Evolutionary conservation across 805 yeast species (phyloP), one percentile per base, ranked within the genome.

Genomic region (Saccharomycopsis microspora): DNA sequence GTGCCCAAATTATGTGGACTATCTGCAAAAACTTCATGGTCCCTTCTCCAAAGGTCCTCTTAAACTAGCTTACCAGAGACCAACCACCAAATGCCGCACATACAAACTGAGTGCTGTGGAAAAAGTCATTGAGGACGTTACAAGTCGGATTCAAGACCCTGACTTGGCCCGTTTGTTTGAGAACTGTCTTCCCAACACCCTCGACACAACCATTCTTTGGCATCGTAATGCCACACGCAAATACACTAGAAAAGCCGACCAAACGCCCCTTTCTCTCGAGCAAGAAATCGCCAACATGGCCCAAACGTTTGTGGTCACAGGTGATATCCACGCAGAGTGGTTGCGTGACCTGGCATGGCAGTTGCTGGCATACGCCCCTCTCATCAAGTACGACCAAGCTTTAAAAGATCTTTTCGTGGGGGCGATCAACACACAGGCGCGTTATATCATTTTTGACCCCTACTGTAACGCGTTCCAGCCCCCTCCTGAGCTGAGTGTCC

Each of bases 241-340:
- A 9, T 7, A 30, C 43, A 28, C 8, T 9, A 27, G 11, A 11
- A 39, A 11, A 11, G 11, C 8, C 11, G 11, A 39, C 11, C 8
- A 27, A 11, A 39, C 9, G 29, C 41, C 41, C 27, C 37, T 34
- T 10, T 34, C n/a, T n/a, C 37, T 10, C 3, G n/a, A 10, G 37
- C n/a, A 10, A 10, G 31, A 43, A 5, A 44, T 33, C n/a, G 42
- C 40, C 19, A 19, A 19, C 19, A 19, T 19, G 19, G 75, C 88
- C 0, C 75, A 78, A 52, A 70, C 94, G 0, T 87, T 87, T 62
- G 75, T 87, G 1, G 90, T 86, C 33, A 87, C 96, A 0, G 96
- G 96, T 6, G 96, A 87, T 59, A 87, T 87, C 48, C 88, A 85
- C 60, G 96, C 96, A 2, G 95, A 87, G 62, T 87, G 96, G 96